phyloP scores from a whole-genome alignment of 225 moss, liverwort and hornwort species.

The Straminergon stramineum region DNA sequence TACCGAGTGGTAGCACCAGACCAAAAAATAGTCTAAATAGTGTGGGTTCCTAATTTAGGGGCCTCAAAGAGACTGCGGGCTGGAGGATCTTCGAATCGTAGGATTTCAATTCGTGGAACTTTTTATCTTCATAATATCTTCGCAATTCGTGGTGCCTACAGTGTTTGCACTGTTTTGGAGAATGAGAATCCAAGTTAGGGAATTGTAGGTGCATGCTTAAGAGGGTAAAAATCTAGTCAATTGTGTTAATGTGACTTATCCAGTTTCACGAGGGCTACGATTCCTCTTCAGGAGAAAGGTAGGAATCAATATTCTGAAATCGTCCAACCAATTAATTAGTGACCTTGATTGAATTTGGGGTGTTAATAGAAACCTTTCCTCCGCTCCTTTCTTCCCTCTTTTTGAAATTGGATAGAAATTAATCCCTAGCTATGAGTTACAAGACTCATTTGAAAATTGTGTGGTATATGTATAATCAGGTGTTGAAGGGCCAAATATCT shows the following conservation, averaged over 20 bases:
- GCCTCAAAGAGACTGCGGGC: neutral
- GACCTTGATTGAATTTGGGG: neutral
- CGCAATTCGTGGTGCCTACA: neutral
- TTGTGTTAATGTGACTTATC: neutral
- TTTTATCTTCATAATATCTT: neutral
- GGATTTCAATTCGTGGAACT: neutral
- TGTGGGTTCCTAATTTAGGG: neutral
- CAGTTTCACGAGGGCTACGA: neutral
- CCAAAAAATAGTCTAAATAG: neutral
- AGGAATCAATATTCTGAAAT: neutral
- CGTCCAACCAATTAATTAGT: neutral
- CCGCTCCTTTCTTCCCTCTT: neutral
- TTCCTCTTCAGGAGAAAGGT: neutral
- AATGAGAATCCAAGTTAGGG: neutral
- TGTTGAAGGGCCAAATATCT: conserved; percentile 7
- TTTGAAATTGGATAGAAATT: neutral
- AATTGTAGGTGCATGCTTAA: neutral
- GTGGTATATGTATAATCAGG: neutral
- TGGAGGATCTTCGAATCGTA: neutral
- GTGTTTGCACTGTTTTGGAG: neutral
- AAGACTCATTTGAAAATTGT: neutral
- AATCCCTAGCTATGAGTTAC: neutral
- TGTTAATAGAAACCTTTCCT: too few species aligned
- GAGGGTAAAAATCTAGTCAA: neutral
- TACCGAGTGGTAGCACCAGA: neutral